Evolutionary conservation across 2,329 filamentous ascomycete genomes (phyloP).

Genomic region (Pseudopyrenochaeta lycopersici): DNA sequence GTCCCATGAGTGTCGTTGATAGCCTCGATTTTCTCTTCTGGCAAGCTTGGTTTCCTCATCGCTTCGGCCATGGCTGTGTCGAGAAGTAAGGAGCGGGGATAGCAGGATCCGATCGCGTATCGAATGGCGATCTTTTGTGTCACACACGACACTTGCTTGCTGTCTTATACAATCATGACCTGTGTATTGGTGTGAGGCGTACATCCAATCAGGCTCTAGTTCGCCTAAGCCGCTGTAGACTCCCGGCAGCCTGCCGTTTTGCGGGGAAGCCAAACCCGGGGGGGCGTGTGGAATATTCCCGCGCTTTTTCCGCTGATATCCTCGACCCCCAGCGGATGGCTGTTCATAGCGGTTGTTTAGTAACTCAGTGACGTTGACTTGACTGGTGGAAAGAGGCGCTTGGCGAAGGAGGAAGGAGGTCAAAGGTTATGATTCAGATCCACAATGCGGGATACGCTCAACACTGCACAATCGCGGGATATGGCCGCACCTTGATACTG

Average conservation of each 20-base stretch:
- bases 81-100: neutral
- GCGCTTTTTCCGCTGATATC: slow-evolving; percentile 3
- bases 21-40: slow-evolving; percentile 32
- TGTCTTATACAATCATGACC: slow-evolving; percentile 1
- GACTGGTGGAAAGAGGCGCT: too few relatives aligned
- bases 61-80: slow-evolving; percentile 20
- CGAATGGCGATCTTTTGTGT: neutral
- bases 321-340: too few relatives aligned
- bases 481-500: too few relatives aligned
- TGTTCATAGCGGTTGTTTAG: too few relatives aligned
- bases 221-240: neutral
- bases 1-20: slow-evolving; percentile 36
- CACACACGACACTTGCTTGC: neutral
- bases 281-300: slow-evolving; percentile 10
- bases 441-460: too few relatives aligned
- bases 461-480: too few relatives aligned
- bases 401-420: too few relatives aligned
- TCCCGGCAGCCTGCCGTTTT: slow-evolving; percentile 1
- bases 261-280: slow-evolving; percentile 10
- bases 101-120: neutral
- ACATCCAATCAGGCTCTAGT: slow-evolving; percentile 1
- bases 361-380: too few relatives aligned
- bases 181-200: neutral
- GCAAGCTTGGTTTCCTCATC: slow-evolving; percentile 5
- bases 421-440: too few relatives aligned